Conservation (phyloP, 306 rosid species). For the Benincasa hispida region DNA sequence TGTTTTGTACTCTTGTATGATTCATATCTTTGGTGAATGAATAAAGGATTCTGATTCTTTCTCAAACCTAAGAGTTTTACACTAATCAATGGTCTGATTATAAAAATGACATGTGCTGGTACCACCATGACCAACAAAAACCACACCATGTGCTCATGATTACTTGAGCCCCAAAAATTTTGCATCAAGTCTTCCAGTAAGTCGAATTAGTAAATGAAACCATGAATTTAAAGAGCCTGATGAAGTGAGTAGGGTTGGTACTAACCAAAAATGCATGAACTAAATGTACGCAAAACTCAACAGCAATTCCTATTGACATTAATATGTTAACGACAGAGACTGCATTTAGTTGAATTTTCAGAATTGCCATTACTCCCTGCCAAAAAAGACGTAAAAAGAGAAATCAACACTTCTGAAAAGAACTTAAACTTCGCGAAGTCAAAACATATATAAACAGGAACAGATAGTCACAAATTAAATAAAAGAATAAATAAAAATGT, state of each 20-base stretch:
- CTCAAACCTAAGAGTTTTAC: no score
- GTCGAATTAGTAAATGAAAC: neutral
- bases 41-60: no score
- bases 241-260: slow-evolving; percentile 1
- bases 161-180: slow-evolving; percentile 4
- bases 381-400: slow-evolving; percentile 13
- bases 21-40: no score
- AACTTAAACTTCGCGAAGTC: neutral
- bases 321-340: slow-evolving; percentile 89
- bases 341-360: slow-evolving; percentile 84
- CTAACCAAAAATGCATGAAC: slow-evolving; percentile 89
- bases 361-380: slow-evolving; percentile 97
- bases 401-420: neutral
- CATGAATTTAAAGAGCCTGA: neutral
- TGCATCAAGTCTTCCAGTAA: slow-evolving; percentile 9
- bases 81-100: neutral
- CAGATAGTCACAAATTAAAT: neutral
- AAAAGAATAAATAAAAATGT: neutral
- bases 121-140: neutral
- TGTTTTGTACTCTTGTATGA: no score
- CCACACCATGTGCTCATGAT: neutral
- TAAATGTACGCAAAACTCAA: slow-evolving; percentile 92
- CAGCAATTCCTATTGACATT: slow-evolving; percentile 93
- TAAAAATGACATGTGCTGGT: neutral
- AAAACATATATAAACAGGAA: neutral